Evolutionary conservation across 176 grass and related monocot species (phyloP).

Genomic region (Leersia perrieri): DNA sequence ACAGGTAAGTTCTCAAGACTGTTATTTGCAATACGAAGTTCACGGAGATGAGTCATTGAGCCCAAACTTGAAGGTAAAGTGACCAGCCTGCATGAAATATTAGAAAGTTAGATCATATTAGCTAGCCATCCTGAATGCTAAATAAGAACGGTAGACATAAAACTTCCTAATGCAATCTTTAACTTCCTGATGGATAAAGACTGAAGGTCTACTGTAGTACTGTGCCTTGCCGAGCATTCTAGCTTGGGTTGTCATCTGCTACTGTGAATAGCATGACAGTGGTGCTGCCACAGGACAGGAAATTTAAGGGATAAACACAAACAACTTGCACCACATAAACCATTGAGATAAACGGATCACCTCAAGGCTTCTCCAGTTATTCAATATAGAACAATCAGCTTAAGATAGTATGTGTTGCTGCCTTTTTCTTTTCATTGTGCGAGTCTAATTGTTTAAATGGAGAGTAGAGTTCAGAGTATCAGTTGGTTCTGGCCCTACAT

Average conservation of each 20-base stretch:
- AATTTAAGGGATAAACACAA: slow-evolving; percentile 11
- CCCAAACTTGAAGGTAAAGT: slow-evolving; percentile 65
- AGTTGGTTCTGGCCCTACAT: neutral
- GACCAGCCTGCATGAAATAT: slow-evolving; percentile 63
- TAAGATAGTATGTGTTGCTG: neutral
- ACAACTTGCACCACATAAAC: neutral
- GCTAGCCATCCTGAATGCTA: slow-evolving; percentile 14
- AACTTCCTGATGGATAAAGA: neutral
- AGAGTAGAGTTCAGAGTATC: neutral
- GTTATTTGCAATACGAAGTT: slow-evolving; percentile 81
- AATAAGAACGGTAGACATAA: slow-evolving; percentile 11
- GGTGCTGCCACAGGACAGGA: neutral
- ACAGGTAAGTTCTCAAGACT: slow-evolving; percentile 60
- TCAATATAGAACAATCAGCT: neutral
- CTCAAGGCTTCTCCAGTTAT: neutral
- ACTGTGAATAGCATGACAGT: neutral
- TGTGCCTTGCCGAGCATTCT: neutral
- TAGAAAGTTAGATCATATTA: neutral
- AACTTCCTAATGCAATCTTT: neutral
- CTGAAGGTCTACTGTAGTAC: neutral
- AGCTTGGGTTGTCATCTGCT: neutral
- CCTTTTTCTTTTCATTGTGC: neutral
- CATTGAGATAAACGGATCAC: neutral
- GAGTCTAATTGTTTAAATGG: neutral
- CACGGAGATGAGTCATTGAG: slow-evolving; percentile 55